These are phyloP conservation scores for Neoscytalidium dimidiatum DNA, from an alignment of 2,329 filamentous ascomycete genomes.

Conservation along the genomic window DNA sequence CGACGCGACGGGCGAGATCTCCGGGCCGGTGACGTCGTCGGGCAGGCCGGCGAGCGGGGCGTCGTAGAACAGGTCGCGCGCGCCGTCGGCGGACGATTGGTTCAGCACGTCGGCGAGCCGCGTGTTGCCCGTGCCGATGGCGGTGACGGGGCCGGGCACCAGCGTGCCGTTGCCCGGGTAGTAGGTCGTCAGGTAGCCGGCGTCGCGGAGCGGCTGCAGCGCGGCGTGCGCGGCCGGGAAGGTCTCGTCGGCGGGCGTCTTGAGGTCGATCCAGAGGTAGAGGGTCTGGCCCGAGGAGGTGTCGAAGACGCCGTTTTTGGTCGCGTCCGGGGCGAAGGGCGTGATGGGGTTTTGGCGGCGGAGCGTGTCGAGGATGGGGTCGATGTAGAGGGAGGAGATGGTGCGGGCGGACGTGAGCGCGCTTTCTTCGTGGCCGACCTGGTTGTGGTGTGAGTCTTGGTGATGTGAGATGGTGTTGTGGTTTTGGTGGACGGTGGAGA, in stretches of 20 bases:
- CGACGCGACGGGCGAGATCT: slow-evolving; percentile 58
- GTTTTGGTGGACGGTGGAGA: neutral
- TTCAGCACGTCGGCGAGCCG: slow-evolving; percentile 50
- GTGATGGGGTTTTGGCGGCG: slow-evolving; percentile 57
- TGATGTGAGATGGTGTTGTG: neutral
- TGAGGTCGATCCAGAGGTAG: slow-evolving; percentile 66
- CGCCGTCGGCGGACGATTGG: slow-evolving; percentile 31
- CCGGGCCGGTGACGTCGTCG: slow-evolving; percentile 51
- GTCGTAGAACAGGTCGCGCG: slow-evolving; percentile 63
- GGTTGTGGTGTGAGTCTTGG: neutral
- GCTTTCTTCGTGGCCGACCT: slow-evolving; percentile 59
- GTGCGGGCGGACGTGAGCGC: slow-evolving; percentile 57
- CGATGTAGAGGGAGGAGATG: slow-evolving; percentile 59
- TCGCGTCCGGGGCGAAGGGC: slow-evolving; percentile 42
- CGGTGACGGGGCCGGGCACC: slow-evolving; percentile 56
- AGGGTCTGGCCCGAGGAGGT: slow-evolving; percentile 60
- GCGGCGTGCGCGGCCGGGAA: slow-evolving; percentile 59
- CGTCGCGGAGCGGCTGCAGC: slow-evolving; percentile 57
- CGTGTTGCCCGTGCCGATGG: slow-evolving; percentile 63
- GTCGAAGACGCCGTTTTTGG: slow-evolving; percentile 58
- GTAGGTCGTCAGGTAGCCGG: slow-evolving; percentile 56
- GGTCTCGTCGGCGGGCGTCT: slow-evolving; percentile 58
- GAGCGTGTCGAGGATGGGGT: slow-evolving; percentile 60
- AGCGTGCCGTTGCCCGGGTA: slow-evolving; percentile 51
- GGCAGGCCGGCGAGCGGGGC: slow-evolving; percentile 53